These are phyloP conservation scores for Elaeis oleifera DNA, from an alignment of 202 grass and related monocot genomes.

Conservation along the genomic window DNA sequence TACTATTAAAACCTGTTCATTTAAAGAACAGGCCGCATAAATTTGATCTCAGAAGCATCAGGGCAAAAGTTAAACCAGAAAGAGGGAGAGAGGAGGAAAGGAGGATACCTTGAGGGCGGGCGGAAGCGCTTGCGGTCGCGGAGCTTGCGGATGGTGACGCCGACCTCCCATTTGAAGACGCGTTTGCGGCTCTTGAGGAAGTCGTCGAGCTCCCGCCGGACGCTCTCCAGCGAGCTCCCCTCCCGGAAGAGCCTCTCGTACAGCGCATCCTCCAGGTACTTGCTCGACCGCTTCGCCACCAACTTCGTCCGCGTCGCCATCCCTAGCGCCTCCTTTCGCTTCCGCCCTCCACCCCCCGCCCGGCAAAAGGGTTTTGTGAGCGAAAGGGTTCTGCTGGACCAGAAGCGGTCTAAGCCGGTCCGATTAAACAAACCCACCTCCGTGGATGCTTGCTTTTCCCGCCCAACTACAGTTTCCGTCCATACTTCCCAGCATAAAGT, in stretches of 20 bases:
- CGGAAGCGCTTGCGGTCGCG: conserved; percentile 48
- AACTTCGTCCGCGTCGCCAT: conserved; percentile 61
- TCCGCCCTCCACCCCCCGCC: neutral
- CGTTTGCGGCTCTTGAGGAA: conserved; percentile 88
- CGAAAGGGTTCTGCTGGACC: conserved; percentile 23
- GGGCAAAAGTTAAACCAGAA: neutral
- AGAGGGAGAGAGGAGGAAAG: neutral
- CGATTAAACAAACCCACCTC: no score
- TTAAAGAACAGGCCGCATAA: no score
- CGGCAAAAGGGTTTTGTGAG: conserved; percentile 4
- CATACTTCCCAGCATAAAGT: no score
- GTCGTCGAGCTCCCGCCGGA: conserved; percentile 60
- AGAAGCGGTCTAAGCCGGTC: no score
- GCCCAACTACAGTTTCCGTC: no score
- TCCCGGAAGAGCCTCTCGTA: conserved; percentile 65
- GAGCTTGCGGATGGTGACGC: conserved; percentile 58
- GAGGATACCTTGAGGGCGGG: conserved; percentile 55
- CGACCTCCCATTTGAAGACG: conserved; percentile 96
- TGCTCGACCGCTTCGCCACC: conserved; percentile 45
- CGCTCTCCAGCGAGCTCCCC: conserved; percentile 52
- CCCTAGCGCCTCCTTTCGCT: conserved; percentile 4
- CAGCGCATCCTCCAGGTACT: conserved; percentile 72
- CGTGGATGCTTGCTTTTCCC: no score
- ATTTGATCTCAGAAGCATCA: no score
- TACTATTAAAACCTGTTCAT: no score